Conservation (phyloP, 1,284 basidiomycete genomes). For the Ustilago trichophora region DNA sequence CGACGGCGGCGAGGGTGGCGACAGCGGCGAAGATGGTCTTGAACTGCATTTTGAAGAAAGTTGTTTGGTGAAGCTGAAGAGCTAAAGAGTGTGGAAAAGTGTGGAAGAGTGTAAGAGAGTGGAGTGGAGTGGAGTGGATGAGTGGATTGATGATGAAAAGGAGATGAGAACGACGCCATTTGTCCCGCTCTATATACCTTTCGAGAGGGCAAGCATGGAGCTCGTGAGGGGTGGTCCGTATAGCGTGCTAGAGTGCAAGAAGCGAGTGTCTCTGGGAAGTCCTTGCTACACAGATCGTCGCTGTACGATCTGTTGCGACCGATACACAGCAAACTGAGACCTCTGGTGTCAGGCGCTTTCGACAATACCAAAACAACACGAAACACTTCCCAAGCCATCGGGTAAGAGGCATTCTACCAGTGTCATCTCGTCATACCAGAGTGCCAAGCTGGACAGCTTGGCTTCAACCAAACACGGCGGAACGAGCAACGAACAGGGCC, state of each 20-base stretch:
- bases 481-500: slow-evolving; percentile 4
- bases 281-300: too few species aligned
- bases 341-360: not conserved
- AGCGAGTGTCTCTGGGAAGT: too few species aligned
- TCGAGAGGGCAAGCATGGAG: not conserved
- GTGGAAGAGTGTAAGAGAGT: slow-evolving; percentile 46
- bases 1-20: slow-evolving; percentile 45
- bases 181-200: slow-evolving; percentile 44
- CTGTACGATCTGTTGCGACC: too few species aligned
- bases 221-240: not conserved
- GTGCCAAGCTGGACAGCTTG: not conserved
- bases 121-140: slow-evolving; percentile 42
- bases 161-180: slow-evolving; percentile 23
- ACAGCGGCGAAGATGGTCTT: slow-evolving; percentile 49
- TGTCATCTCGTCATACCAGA: not conserved
- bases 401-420: slow-evolving; percentile 1
- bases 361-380: not conserved
- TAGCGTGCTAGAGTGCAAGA: too few species aligned
- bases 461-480: slow-evolving; percentile 5
- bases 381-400: not conserved
- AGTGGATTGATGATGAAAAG: slow-evolving; percentile 54
- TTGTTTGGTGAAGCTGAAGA: slow-evolving; percentile 31
- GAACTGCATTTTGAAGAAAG: slow-evolving; percentile 56
- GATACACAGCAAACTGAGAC: too few species aligned
- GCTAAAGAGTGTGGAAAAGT: slow-evolving; percentile 33